Evolutionary conservation across 2,329 filamentous ascomycete genomes (phyloP).

Genomic region (Chaetomium globosum): DNA sequence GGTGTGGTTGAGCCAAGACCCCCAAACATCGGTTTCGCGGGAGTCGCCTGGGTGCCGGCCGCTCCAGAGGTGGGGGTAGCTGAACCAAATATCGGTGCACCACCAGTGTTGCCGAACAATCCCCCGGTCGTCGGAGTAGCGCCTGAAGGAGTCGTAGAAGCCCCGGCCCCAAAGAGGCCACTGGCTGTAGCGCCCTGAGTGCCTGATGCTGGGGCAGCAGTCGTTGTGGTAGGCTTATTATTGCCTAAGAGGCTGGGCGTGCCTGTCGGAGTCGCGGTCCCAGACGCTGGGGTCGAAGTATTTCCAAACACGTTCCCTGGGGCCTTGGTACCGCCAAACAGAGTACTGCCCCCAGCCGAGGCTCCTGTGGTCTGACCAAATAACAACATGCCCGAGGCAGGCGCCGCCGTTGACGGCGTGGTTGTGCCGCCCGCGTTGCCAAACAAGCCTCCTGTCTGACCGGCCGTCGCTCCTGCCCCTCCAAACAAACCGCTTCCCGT

Average conservation of each 20-base stretch:
- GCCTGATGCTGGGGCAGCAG: constrained; percentile 30
- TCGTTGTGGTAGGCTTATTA: constrained; percentile 21
- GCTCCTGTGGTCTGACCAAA: constrained; percentile 37
- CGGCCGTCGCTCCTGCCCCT: constrained; percentile 27
- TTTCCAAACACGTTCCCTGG: constrained; percentile 27
- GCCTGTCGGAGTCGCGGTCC: constrained; percentile 19
- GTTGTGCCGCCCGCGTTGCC: constrained; percentile 39
- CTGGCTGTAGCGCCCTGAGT: constrained; percentile 25
- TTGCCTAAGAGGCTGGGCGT: constrained; percentile 28
- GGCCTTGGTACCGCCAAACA: constrained; percentile 39
- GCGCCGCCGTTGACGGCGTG: constrained; percentile 33
- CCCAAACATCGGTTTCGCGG: constrained; percentile 52
- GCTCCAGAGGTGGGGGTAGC: constrained; percentile 8
- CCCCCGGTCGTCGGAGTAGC: constrained; percentile 23
- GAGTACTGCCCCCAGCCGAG: constrained; percentile 21
- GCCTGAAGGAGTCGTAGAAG: constrained; percentile 16
- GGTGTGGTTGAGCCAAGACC: constrained; percentile 57
- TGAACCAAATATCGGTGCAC: constrained; percentile 11
- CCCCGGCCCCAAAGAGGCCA: constrained; percentile 30
- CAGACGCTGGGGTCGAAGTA: constrained; percentile 28
- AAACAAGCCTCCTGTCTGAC: constrained; percentile 41
- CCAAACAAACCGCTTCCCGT: constrained; percentile 33
- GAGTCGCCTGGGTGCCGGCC: constrained; percentile 43
- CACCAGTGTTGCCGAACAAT: constrained; percentile 10
- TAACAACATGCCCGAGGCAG: constrained; percentile 39